Conservation (phyloP, 768 basidiomycete species). For the Leccinum fibrillosum region DNA sequence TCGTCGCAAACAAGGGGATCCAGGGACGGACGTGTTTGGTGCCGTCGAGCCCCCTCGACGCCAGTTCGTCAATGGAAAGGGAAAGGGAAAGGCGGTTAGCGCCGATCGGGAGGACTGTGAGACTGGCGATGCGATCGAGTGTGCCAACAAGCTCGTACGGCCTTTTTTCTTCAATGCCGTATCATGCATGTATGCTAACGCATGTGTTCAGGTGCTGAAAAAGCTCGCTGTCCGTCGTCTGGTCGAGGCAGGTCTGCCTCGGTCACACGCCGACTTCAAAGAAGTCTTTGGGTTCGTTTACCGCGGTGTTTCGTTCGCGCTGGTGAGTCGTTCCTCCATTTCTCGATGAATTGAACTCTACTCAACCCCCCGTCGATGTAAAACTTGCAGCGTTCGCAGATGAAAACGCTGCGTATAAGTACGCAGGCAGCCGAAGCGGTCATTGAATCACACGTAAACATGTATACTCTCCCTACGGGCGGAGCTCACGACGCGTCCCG, state of each 20-base stretch:
- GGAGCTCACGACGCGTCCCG: not conserved
- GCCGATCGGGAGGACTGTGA: conserved; percentile 25
- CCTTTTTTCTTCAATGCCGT: not conserved
- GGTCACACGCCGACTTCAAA: conserved; percentile 38
- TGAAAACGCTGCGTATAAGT: conserved; percentile 26
- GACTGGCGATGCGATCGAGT: conserved; percentile 41
- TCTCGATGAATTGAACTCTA: not conserved
- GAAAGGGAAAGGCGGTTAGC: conserved; percentile 34
- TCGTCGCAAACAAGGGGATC: conserved; percentile 14
- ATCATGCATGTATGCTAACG: not conserved
- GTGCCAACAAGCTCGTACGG: conserved; percentile 59
- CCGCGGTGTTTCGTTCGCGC: conserved; percentile 38
- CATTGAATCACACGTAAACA: conserved; percentile 35
- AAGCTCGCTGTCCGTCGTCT: conserved; percentile 35
- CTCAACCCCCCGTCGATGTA: not conserved
- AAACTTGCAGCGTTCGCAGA: conserved; percentile 25
- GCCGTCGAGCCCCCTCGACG: conserved; percentile 16
- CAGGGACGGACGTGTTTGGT: conserved; percentile 32
- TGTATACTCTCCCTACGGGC: conserved; percentile 28
- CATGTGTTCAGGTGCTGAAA: conserved; percentile 38
- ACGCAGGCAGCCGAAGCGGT: conserved; percentile 28
- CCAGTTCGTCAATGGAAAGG: conserved; percentile 29
- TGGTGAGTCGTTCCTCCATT: conserved; percentile 28
- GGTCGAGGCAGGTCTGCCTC: conserved; percentile 30
- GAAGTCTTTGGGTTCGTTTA: conserved; percentile 40